Evolutionary conservation across 805 yeast species (phyloP).

Genomic region (Candida vaughaniae): DNA sequence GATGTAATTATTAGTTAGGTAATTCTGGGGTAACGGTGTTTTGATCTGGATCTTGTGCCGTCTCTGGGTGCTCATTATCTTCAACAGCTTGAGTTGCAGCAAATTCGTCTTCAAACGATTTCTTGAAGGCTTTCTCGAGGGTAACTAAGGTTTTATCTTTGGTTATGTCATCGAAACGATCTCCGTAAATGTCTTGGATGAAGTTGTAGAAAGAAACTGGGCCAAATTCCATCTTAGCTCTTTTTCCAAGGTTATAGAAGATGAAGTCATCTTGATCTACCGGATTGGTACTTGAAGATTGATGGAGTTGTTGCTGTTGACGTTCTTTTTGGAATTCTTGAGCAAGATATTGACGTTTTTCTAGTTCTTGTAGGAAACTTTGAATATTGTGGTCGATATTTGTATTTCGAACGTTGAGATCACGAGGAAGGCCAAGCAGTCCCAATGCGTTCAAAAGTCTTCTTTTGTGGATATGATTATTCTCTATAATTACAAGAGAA

Average conservation of each 20-base stretch:
- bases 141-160: conserved; percentile 20
- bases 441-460: conserved; percentile 21
- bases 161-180: conserved; percentile 19
- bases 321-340: conserved; percentile 9
- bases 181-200: conserved; percentile 24
- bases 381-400: conserved; percentile 19
- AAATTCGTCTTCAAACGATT: conserved; percentile 10
- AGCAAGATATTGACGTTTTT: conserved; percentile 27
- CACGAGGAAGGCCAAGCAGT: conserved; percentile 28
- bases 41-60: too few relatives aligned
- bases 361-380: conserved; percentile 23
- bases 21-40: too few relatives aligned
- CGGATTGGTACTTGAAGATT: not conserved
- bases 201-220: conserved; percentile 27
- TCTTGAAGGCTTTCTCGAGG: conserved; percentile 24
- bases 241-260: conserved; percentile 31
- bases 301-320: too few relatives aligned
- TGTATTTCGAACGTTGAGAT: conserved; percentile 18
- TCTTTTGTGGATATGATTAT: conserved; percentile 29
- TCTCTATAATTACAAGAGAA: conserved; percentile 28
- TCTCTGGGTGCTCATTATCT: too few relatives aligned
- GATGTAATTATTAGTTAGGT: too few relatives aligned
- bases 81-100: not conserved
- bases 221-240: conserved; percentile 32
- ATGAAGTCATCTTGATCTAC: conserved; percentile 16